A percentile compares a stretch with the other conserved stretches of the same genome.
Conservation (phyloP, 805 yeast species). For the Kodamaea lidongshanica region DNA sequence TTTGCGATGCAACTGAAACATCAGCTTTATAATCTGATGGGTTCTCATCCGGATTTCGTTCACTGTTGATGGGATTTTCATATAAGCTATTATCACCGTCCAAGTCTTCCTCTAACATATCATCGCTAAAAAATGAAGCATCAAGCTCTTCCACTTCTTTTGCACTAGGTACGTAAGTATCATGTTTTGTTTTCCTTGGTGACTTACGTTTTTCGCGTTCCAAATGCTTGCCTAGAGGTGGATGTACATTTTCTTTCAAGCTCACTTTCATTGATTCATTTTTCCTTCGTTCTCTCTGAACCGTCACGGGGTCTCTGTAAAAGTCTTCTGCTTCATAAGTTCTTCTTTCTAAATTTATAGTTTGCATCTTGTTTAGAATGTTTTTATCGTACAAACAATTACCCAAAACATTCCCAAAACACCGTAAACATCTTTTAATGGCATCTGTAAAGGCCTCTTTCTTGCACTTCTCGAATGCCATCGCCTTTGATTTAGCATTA, state of each 20-base stretch:
- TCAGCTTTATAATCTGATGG: slow-evolving; percentile 1
- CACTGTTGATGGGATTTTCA: neutral
- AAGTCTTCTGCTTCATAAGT: slow-evolving; percentile 29
- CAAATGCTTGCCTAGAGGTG: neutral
- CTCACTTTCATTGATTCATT: slow-evolving; percentile 7
- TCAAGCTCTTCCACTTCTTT: slow-evolving; percentile 29
- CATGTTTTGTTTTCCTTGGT: slow-evolving; percentile 5
- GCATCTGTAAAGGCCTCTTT: slow-evolving; percentile 87
- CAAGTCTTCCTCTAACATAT: slow-evolving; percentile 21
- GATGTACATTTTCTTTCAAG: slow-evolving; percentile 6
- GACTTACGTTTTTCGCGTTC: slow-evolving; percentile 2
- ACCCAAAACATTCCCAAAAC: slow-evolving; percentile 76
- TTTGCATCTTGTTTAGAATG: slow-evolving; percentile 35
- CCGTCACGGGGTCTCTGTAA: slow-evolving; percentile 31
- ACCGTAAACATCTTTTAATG: slow-evolving; percentile 67
- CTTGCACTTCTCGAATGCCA: slow-evolving; percentile 74
- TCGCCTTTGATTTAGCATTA: slow-evolving; percentile 60
- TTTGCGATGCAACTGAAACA: slow-evolving; percentile 2
- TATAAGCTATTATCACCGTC: too few relatives aligned
- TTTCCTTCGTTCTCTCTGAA: slow-evolving; percentile 22
- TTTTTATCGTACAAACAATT: slow-evolving; percentile 79
- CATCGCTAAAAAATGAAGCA: slow-evolving; percentile 40
- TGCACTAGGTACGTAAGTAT: slow-evolving; percentile 9
- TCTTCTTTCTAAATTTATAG: slow-evolving; percentile 21
- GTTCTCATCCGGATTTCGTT: too few relatives aligned